Conservation (phyloP, 148 eudicot genomes). For the Agrostemma githago region DNA sequence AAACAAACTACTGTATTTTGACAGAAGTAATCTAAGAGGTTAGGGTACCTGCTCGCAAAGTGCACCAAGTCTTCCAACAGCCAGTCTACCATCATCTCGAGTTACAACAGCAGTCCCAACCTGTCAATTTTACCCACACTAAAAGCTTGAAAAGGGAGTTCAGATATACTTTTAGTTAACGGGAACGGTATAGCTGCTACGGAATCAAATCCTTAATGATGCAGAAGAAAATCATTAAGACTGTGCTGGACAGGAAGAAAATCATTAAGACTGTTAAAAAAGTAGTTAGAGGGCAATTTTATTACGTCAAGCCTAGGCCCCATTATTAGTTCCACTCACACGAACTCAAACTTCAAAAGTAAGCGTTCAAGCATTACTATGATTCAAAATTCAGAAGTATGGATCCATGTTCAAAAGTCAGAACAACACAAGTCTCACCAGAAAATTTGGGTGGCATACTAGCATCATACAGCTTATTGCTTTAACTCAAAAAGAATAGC, state of each 20-base stretch:
- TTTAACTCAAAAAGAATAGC: no score
- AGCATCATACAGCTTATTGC: no score
- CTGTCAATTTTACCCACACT: slow-evolving; percentile 29
- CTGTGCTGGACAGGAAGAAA: no score
- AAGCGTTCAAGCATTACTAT: background rate
- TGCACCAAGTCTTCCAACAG: slow-evolving; percentile 91
- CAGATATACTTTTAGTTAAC: background rate
- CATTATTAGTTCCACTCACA: background rate
- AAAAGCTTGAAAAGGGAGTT: background rate
- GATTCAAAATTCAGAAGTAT: background rate
- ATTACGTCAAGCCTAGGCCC: background rate
- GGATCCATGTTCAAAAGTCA: no score
- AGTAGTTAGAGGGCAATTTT: background rate
- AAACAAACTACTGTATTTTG: background rate
- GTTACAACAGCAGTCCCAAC: slow-evolving; percentile 99
- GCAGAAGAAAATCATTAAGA: background rate
- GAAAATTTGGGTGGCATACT: no score
- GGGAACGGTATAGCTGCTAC: background rate
- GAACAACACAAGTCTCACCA: no score
- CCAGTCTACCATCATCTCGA: slow-evolving; percentile 82
- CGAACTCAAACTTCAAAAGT: background rate
- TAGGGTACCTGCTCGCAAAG: slow-evolving; percentile 84
- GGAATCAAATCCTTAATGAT: background rate
- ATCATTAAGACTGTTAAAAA: background rate
- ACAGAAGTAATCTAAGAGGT: background rate